These are phyloP conservation scores for Colletotrichum liriopes DNA, from an alignment of 2,329 filamentous ascomycete genomes.

Conservation along the genomic window DNA sequence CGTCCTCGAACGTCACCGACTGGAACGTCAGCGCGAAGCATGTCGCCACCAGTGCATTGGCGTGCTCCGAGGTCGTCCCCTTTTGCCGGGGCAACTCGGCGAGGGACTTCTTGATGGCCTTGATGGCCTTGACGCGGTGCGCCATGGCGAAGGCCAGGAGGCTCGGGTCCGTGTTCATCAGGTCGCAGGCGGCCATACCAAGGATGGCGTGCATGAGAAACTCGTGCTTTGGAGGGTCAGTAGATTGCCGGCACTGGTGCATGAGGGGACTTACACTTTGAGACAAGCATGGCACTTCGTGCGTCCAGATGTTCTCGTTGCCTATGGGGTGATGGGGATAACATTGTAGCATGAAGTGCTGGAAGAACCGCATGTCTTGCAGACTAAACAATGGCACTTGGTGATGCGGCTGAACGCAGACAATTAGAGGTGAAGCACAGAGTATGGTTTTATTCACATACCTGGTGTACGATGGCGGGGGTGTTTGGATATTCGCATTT, in stretches of 20 bases:
- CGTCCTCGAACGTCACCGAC: conserved; percentile 70
- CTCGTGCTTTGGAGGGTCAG: conserved; percentile 65
- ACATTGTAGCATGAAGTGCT: conserved; percentile 75
- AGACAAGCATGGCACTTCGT: conserved; percentile 77
- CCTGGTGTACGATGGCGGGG: conserved; percentile 67
- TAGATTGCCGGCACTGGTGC: background rate
- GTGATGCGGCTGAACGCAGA: conserved; percentile 62
- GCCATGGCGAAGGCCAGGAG: conserved; percentile 72
- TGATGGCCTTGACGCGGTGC: conserved; percentile 77
- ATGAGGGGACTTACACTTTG: conserved; percentile 67
- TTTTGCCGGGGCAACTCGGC: conserved; percentile 57
- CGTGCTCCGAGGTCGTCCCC: conserved; percentile 64
- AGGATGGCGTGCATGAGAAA: conserved; percentile 81
- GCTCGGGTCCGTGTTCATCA: conserved; percentile 66
- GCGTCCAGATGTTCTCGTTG: conserved; percentile 77
- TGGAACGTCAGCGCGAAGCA: conserved; percentile 74
- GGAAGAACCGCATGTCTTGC: conserved; percentile 79
- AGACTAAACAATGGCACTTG: conserved; percentile 73
- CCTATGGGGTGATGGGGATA: conserved; percentile 77
- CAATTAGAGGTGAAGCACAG: background rate
- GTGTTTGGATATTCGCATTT: conserved; percentile 74
- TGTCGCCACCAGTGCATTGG: conserved; percentile 72
- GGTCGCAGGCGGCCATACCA: conserved; percentile 77
- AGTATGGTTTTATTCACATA: conserved; percentile 45
- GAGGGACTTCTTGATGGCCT: conserved; percentile 71